These are phyloP conservation scores for Dysphania ambrosioides DNA, from an alignment of 148 eudicot genomes.

Conservation along the genomic window DNA sequence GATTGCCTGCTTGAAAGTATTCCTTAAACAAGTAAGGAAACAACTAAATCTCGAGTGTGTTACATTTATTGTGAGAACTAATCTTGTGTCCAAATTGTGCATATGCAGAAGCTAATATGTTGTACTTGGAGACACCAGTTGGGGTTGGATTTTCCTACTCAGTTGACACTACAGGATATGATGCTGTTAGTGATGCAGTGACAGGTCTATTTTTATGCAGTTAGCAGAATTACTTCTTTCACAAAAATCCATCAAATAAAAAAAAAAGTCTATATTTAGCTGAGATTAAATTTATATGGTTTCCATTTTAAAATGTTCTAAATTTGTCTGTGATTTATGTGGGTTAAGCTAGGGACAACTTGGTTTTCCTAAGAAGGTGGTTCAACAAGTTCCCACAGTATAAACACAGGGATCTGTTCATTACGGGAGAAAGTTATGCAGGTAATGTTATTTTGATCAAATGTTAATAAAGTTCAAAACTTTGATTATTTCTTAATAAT, in stretches of 20 bases:
- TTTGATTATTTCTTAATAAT: not conserved
- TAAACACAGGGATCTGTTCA: conserved; percentile 53
- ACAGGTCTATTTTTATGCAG: conserved; percentile 53
- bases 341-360: conserved; percentile 71
- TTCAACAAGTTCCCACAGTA: conserved; percentile 80
- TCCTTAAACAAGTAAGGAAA: not conserved
- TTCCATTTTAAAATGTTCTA: conserved; percentile 5
- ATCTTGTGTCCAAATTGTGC: conserved; percentile 8
- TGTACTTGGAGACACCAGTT: conserved; percentile 83
- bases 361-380: conserved; percentile 83
- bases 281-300: not conserved
- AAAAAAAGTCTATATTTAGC: no score
- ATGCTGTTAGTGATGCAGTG: conserved; percentile 61
- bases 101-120: conserved; percentile 86
- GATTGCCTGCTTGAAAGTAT: no score
- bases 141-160: conserved; percentile 96
- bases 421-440: conserved; percentile 98
- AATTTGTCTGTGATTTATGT: conserved; percentile 17
- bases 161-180: conserved; percentile 56
- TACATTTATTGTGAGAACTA: not conserved
- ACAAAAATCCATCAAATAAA: no score
- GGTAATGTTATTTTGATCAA: conserved; percentile 38
- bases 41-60: not conserved
- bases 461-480: not conserved
- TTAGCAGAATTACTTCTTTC: not conserved